Evolutionary conservation across 1,139 yeast species (phyloP).

Genomic region (Debaryomycetaceae sp.): DNA sequence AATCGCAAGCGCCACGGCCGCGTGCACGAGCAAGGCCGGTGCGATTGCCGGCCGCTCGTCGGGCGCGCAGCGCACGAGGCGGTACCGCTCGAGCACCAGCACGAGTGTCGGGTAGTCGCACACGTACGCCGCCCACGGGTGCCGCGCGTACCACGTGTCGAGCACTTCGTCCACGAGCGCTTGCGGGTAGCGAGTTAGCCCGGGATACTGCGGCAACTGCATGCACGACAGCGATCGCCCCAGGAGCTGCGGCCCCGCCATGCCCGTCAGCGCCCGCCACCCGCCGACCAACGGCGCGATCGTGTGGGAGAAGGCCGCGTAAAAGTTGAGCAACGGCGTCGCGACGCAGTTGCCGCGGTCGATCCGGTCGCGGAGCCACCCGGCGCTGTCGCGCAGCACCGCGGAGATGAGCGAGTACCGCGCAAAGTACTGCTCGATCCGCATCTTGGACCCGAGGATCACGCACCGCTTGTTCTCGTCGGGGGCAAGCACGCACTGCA

Average conservation of each 20-base stretch:
- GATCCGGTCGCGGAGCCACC: conserved; percentile 3
- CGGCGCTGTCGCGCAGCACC: conserved; percentile 4
- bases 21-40: conserved; percentile 10
- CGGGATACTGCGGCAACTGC: not conserved
- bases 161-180: conserved; percentile 4
- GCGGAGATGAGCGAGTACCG: conserved; percentile 5
- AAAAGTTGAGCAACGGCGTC: conserved; percentile 5
- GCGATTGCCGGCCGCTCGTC: conserved; percentile 1
- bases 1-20: conserved; percentile 8
- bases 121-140: conserved; percentile 3
- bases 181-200: conserved; percentile 1
- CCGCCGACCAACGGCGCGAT: conserved; percentile 3
- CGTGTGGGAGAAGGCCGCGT: conserved; percentile 3
- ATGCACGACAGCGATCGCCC: too few relatives aligned
- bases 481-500: not conserved
- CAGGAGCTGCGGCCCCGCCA: too few relatives aligned
- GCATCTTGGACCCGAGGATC: not conserved
- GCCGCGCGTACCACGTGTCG: conserved; percentile 3
- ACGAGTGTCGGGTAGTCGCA: conserved; percentile 3
- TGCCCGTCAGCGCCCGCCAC: conserved; percentile 2
- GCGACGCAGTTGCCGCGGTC: conserved; percentile 1
- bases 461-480: not conserved
- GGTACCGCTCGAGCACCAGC: conserved; percentile 1
- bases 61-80: not conserved
- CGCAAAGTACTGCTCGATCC: conserved; percentile 3